Evolutionary conservation across 208 protist genomes (phyloP).

Genomic region (Crithidia acanthocephali): DNA sequence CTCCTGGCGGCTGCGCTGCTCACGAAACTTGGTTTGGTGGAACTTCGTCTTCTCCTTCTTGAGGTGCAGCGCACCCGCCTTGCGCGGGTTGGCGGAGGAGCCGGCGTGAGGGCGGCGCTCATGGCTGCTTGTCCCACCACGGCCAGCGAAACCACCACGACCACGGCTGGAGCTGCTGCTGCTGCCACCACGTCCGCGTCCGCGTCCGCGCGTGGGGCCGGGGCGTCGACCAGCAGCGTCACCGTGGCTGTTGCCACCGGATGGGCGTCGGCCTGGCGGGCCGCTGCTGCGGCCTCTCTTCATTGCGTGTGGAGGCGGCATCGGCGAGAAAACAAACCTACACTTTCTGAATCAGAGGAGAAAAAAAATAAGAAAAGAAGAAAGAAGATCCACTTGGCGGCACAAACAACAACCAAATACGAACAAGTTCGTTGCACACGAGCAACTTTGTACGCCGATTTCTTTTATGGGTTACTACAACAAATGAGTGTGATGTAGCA

Average conservation of each 20-base stretch:
- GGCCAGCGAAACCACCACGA: background rate
- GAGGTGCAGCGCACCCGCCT: conserved; percentile 28
- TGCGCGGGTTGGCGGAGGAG: conserved; percentile 8
- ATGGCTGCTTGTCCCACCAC: background rate
- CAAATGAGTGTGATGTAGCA: no score
- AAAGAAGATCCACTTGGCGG: no score
- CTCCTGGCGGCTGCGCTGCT: conserved; percentile 31
- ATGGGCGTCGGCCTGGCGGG: background rate
- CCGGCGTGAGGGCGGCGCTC: background rate
- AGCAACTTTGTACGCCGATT: no score
- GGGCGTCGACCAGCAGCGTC: background rate
- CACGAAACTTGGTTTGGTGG: conserved; percentile 59
- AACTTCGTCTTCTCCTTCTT: conserved; percentile 70
- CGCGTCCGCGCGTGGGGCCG: background rate
- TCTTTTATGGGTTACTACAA: no score
- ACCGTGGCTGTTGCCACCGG: background rate
- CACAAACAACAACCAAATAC: no score
- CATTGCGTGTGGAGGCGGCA: conserved; percentile 32
- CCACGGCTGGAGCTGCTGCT: background rate
- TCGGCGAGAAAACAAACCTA: background rate
- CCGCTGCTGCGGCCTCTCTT: conserved; percentile 30
- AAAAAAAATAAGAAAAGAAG: background rate
- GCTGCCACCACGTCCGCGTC: background rate
- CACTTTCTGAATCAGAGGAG: conserved; percentile 6
- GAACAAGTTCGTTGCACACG: no score